Evolutionary conservation across 805 yeast species (phyloP), one percentile per base, ranked within the genome.

Genomic region (Ogataea sp.): DNA sequence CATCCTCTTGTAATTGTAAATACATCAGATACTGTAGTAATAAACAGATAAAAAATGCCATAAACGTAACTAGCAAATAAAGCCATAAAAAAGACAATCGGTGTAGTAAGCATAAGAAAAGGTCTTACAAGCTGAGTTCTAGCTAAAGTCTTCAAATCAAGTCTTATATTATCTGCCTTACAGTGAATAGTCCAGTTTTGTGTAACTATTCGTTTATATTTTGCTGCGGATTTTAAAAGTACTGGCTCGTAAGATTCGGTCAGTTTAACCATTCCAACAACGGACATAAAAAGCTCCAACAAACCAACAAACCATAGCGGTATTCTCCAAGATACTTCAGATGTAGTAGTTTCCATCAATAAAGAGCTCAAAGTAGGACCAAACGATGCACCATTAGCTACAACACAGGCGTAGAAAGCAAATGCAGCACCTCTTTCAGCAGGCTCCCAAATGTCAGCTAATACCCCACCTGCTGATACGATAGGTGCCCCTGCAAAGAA

Each of bases 361-460:
- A 73, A 10, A 39, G 66, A 70, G 25, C 79, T 62, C 4, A 79
- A 63, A 3, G 78, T 56, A 0, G 89, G 89, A 0, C 87, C 87
- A 20, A 80, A 53, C 0, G 80, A 69, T 1, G 94, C 90, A 1
- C 93, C 94, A 33, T 74, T 54, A 38, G 79, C 70, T 39, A 61
- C 77, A 57, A 71, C 69, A 47, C 54, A 64, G 43, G 73, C 64
- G 44, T 70, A 80, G 46, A 56, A 61, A 15, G 56, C 74, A 41
- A 67, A 65, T 31, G 80, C 78, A 39, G 59, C 56, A 24, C 82
- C 85, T 51, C 85, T 64, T 11, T 58, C 53, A 24, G 63, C 56
- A 3, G 78, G 73, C 10, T 56, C 49, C 58, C 68, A 79, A 32
- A 77, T 55, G 52, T 79, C 85, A 3, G 82, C 77, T 54, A 75